Percentiles rank a stretch among this genome's conserved stretches.
phyloP scores from a whole-genome alignment of 257 asterid genomes.

The Solanum appendiculatum region DNA sequence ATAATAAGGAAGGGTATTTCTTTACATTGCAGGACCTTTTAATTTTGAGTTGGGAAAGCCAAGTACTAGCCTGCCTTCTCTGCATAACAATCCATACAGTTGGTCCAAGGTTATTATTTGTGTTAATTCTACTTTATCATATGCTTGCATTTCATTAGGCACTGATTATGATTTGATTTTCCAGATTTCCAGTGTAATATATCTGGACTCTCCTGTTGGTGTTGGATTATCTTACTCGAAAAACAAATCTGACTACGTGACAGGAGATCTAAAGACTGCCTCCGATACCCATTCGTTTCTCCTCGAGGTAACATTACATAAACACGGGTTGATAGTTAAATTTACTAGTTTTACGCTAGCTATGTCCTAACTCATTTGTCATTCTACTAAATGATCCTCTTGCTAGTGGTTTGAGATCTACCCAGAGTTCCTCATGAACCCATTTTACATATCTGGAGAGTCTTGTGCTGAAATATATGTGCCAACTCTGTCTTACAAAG shows the following conservation, averaged over 20 bases:
- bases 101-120: slow-evolving; percentile 79
- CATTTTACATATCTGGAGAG: slow-evolving; percentile 79
- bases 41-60: slow-evolving; percentile 62
- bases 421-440: slow-evolving; percentile 63
- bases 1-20: neutral
- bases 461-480: slow-evolving; percentile 93
- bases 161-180: neutral
- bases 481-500: slow-evolving; percentile 85
- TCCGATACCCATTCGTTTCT: slow-evolving; percentile 71
- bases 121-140: neutral
- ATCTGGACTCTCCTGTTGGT: slow-evolving; percentile 93
- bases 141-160: neutral
- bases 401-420: slow-evolving; percentile 89
- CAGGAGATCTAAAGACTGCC: slow-evolving; percentile 83
- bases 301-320: slow-evolving; percentile 46
- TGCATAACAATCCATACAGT: slow-evolving; percentile 83
- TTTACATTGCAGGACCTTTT: slow-evolving; percentile 68
- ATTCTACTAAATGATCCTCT: slow-evolving; percentile 4
- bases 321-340: neutral
- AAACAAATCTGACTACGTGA: slow-evolving; percentile 51
- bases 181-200: slow-evolving; percentile 69
- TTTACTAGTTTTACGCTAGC: neutral
- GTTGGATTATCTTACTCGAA: slow-evolving; percentile 81
- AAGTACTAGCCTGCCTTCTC: slow-evolving; percentile 47
- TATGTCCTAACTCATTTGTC: neutral